Evolutionary conservation across 2,329 filamentous ascomycete genomes (phyloP), one percentile per base, ranked within the genome.

Genomic region (Emmonsia crescens): DNA sequence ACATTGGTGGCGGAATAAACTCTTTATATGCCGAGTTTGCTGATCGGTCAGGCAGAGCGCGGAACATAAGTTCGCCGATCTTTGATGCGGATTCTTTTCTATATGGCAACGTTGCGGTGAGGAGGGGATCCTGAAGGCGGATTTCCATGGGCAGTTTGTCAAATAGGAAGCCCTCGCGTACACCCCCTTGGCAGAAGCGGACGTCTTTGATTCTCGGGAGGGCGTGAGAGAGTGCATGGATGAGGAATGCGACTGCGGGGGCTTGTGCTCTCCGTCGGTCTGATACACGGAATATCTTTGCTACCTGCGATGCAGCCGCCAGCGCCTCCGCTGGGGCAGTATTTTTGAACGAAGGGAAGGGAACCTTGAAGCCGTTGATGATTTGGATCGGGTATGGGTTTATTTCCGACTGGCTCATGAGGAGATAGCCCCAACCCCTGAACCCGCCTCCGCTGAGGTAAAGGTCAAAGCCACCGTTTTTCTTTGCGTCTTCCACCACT

Each of bases 371-470:
- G 1, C 89, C 87, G 64, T 91, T 92, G 72, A 94, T 87, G 24
- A 88, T 86, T 0, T 90, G 84, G 31, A 96, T 88, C 0, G 92
- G 92, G 72, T 96, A 96, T 0, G 90, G 90, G 60, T 82, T 78
- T 51, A 90, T 82, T 5, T 79, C 75, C 68, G 93, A 89, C 66
- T 84, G 82, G 71, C 88, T 86, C 88, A 96, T 92, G 59, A 96
- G 80, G 70, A 96, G 85, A 73, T 90, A 95, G 6, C 91, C 92
- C 80, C 95, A 96, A 19, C 92, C 92, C 42, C 92, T 81, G 71
- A 96, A 96, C 0, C 92, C 92, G 29, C 92, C 92, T 51, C 92
- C 92, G 64, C 89, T 96, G 62, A 96, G 85, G 72, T 92, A 96
- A 9, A 96, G 79, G 40, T 88, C 84, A 62, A 91, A 79, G 4